A percentile compares a stretch with the other conserved stretches of the same genome.
Conservation (phyloP, 257 asterid genomes). For the Solanum rostratum region DNA sequence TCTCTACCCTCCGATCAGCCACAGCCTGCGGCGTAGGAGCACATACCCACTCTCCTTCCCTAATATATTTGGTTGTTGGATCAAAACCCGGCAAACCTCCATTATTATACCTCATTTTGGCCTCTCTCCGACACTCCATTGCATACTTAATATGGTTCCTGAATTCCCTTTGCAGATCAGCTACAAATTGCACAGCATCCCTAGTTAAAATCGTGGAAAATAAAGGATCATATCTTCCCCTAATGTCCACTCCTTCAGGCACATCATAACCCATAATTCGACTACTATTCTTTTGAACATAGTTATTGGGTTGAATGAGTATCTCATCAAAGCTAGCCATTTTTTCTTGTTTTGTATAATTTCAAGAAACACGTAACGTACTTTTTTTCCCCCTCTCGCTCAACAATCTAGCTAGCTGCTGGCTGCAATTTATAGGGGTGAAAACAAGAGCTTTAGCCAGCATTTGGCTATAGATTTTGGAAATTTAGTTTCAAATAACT, state of each 20-base stretch:
- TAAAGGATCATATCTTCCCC: conserved; percentile 71
- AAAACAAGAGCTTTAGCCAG: background rate
- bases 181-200: conserved; percentile 73
- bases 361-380: background rate
- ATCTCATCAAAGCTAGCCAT: conserved; percentile 61
- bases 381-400: background rate
- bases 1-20: conserved; percentile 89
- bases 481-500: background rate
- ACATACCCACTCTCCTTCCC: conserved; percentile 74
- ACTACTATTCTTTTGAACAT: conserved; percentile 8
- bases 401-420: background rate
- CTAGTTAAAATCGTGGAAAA: conserved; percentile 42
- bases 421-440: background rate
- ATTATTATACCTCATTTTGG: conserved; percentile 43
- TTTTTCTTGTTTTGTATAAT: background rate
- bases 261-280: conserved; percentile 43
- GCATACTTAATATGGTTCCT: conserved; percentile 57
- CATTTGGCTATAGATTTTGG: background rate
- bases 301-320: conserved; percentile 14
- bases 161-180: conserved; percentile 66
- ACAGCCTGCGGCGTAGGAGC: conserved; percentile 56
- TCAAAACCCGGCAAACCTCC: conserved; percentile 72
- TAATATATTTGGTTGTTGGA: conserved; percentile 55
- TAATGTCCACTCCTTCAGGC: conserved; percentile 69
- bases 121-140: conserved; percentile 63